A percentile compares a stretch with the other conserved stretches of the same genome.
These are phyloP conservation scores for Scolecobasidium constrictum DNA, from an alignment of 2,329 filamentous ascomycete genomes.

Conservation along the genomic window DNA sequence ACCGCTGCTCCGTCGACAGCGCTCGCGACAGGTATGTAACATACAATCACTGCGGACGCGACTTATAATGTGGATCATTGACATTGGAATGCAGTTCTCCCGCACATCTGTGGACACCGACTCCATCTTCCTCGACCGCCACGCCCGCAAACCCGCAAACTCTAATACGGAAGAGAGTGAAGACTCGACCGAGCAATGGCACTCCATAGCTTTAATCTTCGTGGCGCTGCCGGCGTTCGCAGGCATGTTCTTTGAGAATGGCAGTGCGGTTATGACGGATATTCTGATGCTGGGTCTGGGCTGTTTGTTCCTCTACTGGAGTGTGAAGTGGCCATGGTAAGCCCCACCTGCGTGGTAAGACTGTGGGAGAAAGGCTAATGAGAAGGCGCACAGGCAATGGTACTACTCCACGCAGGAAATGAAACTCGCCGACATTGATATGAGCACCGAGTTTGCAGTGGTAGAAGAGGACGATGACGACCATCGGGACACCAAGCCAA, in stretches of 20 bases:
- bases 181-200: constrained; percentile 56
- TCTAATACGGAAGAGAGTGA: constrained; percentile 21
- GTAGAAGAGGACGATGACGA: constrained; percentile 22
- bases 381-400: constrained; percentile 41
- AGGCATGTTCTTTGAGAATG: constrained; percentile 75
- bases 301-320: constrained; percentile 85
- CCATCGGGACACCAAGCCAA: constrained; percentile 10
- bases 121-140: constrained; percentile 51
- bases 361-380: neutral
- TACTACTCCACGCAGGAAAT: constrained; percentile 37
- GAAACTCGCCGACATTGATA: constrained; percentile 9
- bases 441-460: constrained; percentile 15
- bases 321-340: constrained; percentile 80
- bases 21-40: constrained; percentile 4
- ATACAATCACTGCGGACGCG: too few relatives aligned
- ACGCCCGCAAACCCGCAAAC: constrained; percentile 10
- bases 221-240: constrained; percentile 79
- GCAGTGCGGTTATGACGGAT: constrained; percentile 74
- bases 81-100: constrained; percentile 7
- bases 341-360: too few relatives aligned
- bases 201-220: constrained; percentile 71
- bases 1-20: constrained; percentile 1
- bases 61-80: too few relatives aligned
- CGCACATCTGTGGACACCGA: constrained; percentile 45
- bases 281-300: constrained; percentile 69